Evolutionary conservation across 306 rosid genomes (phyloP), one percentile per base, ranked within the genome.

Genomic region (Prunus kanzakura): DNA sequence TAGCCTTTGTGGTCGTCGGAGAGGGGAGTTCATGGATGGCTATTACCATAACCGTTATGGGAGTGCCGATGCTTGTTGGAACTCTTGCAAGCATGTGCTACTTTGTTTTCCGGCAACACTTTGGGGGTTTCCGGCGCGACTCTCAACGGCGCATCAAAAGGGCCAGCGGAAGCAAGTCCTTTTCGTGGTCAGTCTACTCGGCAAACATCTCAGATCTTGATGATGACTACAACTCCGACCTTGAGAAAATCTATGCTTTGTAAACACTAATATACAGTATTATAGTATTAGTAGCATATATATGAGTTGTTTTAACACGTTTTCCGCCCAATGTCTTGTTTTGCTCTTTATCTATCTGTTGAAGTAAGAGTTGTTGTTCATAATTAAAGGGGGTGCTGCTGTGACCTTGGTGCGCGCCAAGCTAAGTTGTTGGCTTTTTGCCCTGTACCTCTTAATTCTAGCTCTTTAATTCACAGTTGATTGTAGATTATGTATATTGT

Each of bases 61-160:
- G 99, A 55, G 91, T 76, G 45, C 97, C 97, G 3, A 83, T 90
- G 71, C 93, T 95, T 15, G 76, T 90, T 9, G 96, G 94, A 35
- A 95, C 99, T 73, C 92, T 95, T 4, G 97, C 93, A 68, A 74
- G 91, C 88, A 80, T 95, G 96, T 85, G 96, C 83, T 92, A 90
- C 89, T 90, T 95, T 82, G 99, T 92, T 81, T 89, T 90, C 67
- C 82, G 92, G 27, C 99, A 90, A 67, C 99, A 86, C 82, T 90
- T 84, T 3, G 96, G 99, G 4, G 45, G 64, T 69, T 85, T 81
- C 78, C 82, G 87, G 54, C 75, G 80, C 0, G 96, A 92, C 86
- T 92, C 97, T 41, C 96, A 89, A 73, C 84, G 98, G 56, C 93
- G 97, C 61, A 89, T 95, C 88, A 94, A 71, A 82, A 80, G 91